Evolutionary conservation across 2,329 filamentous ascomycete genomes (phyloP), one percentile per base, ranked within the genome.

Genomic region (Didymella sp.): DNA sequence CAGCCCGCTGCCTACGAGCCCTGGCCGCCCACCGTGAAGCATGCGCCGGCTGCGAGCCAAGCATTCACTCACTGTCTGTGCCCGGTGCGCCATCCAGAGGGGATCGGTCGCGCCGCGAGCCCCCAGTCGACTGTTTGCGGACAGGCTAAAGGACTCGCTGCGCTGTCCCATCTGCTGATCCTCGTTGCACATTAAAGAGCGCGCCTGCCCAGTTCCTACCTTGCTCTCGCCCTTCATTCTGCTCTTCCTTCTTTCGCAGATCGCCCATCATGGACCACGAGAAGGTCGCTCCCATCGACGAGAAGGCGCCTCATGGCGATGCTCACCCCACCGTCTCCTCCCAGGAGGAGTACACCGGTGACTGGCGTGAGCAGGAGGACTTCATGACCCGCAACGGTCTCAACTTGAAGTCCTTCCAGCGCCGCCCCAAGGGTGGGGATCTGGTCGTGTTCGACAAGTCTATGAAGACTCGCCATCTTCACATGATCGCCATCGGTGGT

Each of bases 401-500:
- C 38, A 74, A 72, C 60, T 48, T 74, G 28, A 64, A 59, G 61
- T 75, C 73, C 17, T 75, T 74, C 66, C 60, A 70, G 60, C 72
- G 73, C 30, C 71, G 71, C 56, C 70, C 69, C 24, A 59, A 57
- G n/a, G 65, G 60, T 17, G 66, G 59, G 33, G 44, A 49, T 22
- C 25, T 66, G 27, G 49, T 71, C 31, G 70, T 71, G 27, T 67
- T 75, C 55, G 73, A 75, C 69, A 73, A 70, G 66, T 73, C 72
- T 64, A 83, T 87, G 78, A 82, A 84, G 77, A 77, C 78, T 48
- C 82, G 84, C 61, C 84, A 87, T 73, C 74, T 87, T 63, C 82
- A 41, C 38, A 59, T 59, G 56, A 59, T 59, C 41, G 56, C 56
- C 13, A 59, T 97, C 65, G 92, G 92, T 67, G 93, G 93, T 40